Evolutionary conservation across 2,329 filamentous ascomycete genomes (phyloP).

Genomic region (Xylaria multiplex): DNA sequence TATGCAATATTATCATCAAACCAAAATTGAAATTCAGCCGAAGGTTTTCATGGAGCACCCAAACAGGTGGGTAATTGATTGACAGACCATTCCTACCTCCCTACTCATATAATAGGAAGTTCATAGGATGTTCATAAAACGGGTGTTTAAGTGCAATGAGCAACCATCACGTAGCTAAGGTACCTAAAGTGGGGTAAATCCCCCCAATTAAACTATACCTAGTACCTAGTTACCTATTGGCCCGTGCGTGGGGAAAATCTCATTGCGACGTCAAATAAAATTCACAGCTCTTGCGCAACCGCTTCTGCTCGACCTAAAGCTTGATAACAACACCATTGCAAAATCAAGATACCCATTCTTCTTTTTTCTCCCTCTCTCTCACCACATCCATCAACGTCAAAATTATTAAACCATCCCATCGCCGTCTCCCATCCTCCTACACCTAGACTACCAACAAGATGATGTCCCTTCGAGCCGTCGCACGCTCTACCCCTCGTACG

Average conservation of each 20-base stretch:
- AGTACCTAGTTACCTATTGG: constrained; percentile 27
- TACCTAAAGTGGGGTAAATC: no score
- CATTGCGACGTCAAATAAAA: constrained; percentile 39
- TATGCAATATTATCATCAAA: neutral
- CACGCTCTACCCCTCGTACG: constrained; percentile 73
- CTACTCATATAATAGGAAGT: no score
- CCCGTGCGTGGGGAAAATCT: constrained; percentile 37
- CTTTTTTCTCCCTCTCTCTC: neutral
- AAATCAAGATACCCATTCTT: neutral
- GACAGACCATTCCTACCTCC: no score
- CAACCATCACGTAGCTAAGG: no score
- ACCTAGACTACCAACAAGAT: constrained; percentile 63
- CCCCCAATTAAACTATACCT: no score
- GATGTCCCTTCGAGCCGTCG: constrained; percentile 74
- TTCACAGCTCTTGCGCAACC: constrained; percentile 27
- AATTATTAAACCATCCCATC: neutral
- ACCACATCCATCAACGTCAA: neutral
- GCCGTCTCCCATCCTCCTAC: constrained; percentile 5
- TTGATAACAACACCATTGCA: neutral
- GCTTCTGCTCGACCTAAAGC: constrained; percentile 13
- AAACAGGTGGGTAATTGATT: neutral
- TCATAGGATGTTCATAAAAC: no score
- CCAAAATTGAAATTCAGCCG: no score
- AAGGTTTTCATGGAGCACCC: neutral
- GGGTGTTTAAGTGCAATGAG: no score